A percentile compares a stretch with the other conserved stretches of the same genome.
These are phyloP conservation scores for Cotoneaster glaucophyllus DNA, from an alignment of 306 rosid genomes.

Conservation along the genomic window DNA sequence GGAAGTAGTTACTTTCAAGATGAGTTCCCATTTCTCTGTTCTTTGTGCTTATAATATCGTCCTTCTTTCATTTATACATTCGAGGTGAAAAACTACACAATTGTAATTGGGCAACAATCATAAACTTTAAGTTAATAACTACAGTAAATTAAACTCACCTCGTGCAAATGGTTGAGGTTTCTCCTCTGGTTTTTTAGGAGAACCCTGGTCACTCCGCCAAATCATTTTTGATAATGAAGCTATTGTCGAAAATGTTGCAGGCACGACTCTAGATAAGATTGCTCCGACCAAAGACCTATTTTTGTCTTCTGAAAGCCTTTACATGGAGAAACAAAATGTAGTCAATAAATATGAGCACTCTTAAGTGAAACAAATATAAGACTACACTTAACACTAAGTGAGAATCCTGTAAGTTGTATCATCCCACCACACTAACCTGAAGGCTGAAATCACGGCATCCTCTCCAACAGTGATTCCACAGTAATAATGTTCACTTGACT, in stretches of 20 bases:
- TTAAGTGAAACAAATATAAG: neutral
- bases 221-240: constrained; percentile 81
- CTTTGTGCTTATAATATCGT: neutral
- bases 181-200: constrained; percentile 53
- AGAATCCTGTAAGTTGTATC: neutral
- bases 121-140: neutral
- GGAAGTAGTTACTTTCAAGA: neutral
- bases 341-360: constrained; percentile 20
- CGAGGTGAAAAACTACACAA: neutral
- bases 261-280: constrained; percentile 85
- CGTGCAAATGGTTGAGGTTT: constrained; percentile 81
- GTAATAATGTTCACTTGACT: constrained; percentile 87
- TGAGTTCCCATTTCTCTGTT: neutral
- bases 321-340: constrained; percentile 10
- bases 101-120: neutral
- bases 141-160: constrained; percentile 39
- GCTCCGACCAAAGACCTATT: constrained; percentile 89
- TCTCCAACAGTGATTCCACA: constrained; percentile 93
- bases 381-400: neutral
- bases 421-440: constrained; percentile 57
- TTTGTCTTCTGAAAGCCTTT: constrained; percentile 85
- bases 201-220: constrained; percentile 68
- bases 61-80: neutral
- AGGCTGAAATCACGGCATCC: constrained; percentile 95
- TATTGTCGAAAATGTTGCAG: constrained; percentile 81